Percentiles rank a stretch among this genome's conserved stretches.
Conservation (phyloP, 2,329 filamentous ascomycete genomes). For the Fusarium decemcellulare region DNA sequence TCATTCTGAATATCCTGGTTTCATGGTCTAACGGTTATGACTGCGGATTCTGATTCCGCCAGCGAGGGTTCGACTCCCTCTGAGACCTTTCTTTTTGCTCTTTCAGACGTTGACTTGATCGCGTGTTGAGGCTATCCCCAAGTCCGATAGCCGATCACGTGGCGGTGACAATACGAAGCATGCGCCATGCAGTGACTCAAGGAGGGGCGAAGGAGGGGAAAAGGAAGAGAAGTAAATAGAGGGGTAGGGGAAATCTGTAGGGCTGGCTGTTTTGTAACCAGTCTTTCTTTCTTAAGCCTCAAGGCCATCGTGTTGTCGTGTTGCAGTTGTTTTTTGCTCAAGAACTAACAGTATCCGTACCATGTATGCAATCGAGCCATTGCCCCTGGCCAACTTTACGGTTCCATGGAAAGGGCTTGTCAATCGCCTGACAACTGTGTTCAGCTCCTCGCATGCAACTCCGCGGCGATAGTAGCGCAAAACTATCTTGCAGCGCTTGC, state of each 20-base stretch:
- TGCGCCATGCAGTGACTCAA: background rate
- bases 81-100: slow-evolving; percentile 47
- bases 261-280: too few species aligned
- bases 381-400: too few species aligned
- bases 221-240: background rate
- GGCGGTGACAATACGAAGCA: background rate
- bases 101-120: background rate
- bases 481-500: slow-evolving; percentile 23
- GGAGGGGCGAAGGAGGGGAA: background rate
- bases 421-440: background rate
- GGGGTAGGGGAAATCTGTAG: too few species aligned
- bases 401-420: too few species aligned
- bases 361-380: too few species aligned
- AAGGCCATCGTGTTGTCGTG: too few species aligned
- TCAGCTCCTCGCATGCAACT: slow-evolving; percentile 4
- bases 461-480: slow-evolving; percentile 15
- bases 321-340: too few species aligned
- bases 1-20: slow-evolving; percentile 37
- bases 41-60: slow-evolving; percentile 55
- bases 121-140: background rate
- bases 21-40: slow-evolving; percentile 56
- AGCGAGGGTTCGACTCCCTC: slow-evolving; percentile 56
- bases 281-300: too few species aligned
- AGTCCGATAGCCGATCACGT: background rate
- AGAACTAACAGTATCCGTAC: too few species aligned